Base-by-base conservation (phyloP, 192 early-diverging fungal species). In the Oehlia diaphana region DNA sequence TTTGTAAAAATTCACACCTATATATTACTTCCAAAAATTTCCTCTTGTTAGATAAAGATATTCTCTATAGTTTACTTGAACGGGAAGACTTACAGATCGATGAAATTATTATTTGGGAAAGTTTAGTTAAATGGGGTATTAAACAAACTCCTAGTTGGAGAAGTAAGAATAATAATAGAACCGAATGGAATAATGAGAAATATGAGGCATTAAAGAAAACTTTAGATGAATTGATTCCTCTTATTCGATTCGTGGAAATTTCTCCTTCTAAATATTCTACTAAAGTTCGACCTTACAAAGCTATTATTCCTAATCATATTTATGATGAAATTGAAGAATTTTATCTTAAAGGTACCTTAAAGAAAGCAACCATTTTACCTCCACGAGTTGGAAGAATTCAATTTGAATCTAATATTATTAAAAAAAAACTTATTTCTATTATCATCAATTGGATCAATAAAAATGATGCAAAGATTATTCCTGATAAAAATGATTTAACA, bases 51-150 rank as follows among this genome's bases (percentile, higher is more conserved):
- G 49, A 50, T 50, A 14, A 50, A 50, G 49, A 50, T 16, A 50
- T 50, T 16, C 49, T 50, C 14, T 50, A 14, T 10, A 4, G 0
- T 50, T 50, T 50, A 14, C 49, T 50, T 50, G 14, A 50, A 3
- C 0, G 49, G 5, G 49, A 50, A 3, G 13, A 50, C 14, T 14
- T 50, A 12, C 10, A 44, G 35, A 39, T 76, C 2, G 62, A 76
- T 28, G 75, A 76, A 33, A 47, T 28, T 26, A 53, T 64, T 64
- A n/a, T 64, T 28, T 76, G 75, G 75, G 63, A 76, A 13, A 2
- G 35, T 42, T 21, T 76, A 42, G 65, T 76, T 64, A 65, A 76
- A 76, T 76, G 75, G 75, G 50, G 50, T 14, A 19, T 53, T 19
- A 3, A 53, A 16, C 50, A 53, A 53, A 53, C 50, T 14, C 13